Evolutionary conservation across 2,329 filamentous ascomycete genomes (phyloP), one percentile per base, ranked within the genome.

Genomic region (Aspergillus awamori): DNA sequence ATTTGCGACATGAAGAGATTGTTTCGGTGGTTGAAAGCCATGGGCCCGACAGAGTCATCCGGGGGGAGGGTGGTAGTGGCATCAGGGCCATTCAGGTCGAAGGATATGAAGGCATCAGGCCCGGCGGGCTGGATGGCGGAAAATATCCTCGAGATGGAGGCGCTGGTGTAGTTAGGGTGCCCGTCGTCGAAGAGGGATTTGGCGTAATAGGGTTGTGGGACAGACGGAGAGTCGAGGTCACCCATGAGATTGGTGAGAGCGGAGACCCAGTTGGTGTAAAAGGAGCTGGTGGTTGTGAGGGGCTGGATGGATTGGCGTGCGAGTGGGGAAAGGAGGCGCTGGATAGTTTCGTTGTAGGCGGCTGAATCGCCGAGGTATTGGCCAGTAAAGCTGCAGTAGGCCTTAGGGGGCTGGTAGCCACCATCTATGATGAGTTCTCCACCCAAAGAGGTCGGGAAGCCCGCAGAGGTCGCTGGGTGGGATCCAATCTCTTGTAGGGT

Each of bases 221-320:
- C 53, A 13, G 52, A 28, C 28, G 54, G 17, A 8, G 24, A 48
- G 20, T 61, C 59, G 7, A 61, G 55, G 15, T 54, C 48, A 22
- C 59, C 59, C 59, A 61, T 61, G 10, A 61, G 59, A 48, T 61
- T 54, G 1, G 59, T 58, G 8, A 61, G 59, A 8, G 59, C 59
- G 13, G 38, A 30, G 22, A 61, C 22, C 59, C 59, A 61, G 22
- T 30, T 24, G 1, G 8, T 48, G 8, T 57, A 61, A 28, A 8
- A 58, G 26, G 17, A 48, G 41, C 33, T 58, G 41, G 11, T 55
- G 48, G 8, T 53, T 48, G 38, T 33, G 47, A n/a, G 39, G 33
- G 15, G 28, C 39, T 55, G 28, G 38, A 45, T 45, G 41, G 41
- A 45, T 24, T 45, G 41, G 2, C 6, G 41, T 20, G 41, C 20